Percentiles rank a stretch among this genome's conserved stretches.
phyloP scores from a whole-genome alignment of 2,329 filamentous ascomycete genomes.

The Scorias spongiosa region DNA sequence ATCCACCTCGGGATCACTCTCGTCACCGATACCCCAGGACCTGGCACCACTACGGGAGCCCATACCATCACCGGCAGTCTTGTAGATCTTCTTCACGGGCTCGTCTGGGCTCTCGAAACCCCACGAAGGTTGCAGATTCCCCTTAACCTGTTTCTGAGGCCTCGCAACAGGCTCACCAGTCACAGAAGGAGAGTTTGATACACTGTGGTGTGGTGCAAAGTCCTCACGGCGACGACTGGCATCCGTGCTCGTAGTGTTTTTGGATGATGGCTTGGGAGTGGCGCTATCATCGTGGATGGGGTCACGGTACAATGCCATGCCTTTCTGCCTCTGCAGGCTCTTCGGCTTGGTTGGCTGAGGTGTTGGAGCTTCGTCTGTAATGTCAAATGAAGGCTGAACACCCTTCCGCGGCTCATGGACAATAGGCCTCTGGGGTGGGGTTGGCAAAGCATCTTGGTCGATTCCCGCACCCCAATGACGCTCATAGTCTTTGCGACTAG shows the following conservation, averaged over 20 bases:
- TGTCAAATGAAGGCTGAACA: conserved; percentile 68
- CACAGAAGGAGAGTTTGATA: conserved; percentile 45
- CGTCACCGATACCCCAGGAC: conserved; percentile 43
- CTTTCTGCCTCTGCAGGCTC: conserved; percentile 40
- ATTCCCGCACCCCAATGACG: conserved; percentile 65
- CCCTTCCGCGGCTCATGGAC: conserved; percentile 59
- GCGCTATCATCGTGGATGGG: conserved; percentile 39
- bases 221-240: conserved; percentile 58
- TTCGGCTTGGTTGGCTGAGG: conserved; percentile 25
- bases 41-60: conserved; percentile 41
- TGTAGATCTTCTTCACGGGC: conserved; percentile 20
- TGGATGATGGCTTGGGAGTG: conserved; percentile 23
- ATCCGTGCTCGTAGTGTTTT: conserved; percentile 59
- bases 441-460: conserved; percentile 36
- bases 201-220: conserved; percentile 63
- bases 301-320: conserved; percentile 58
- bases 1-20: conserved; percentile 23
- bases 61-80: conserved; percentile 40
- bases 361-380: conserved; percentile 52
- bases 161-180: background rate
- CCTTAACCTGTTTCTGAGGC: background rate
- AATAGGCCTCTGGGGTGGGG: conserved; percentile 42
- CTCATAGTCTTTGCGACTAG: conserved; percentile 47
- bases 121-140: conserved; percentile 5
- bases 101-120: conserved; percentile 5